Evolutionary conservation across 2,329 filamentous ascomycete genomes (phyloP), one percentile per base, ranked within the genome.

Genomic region (Scolecobasidium constrictum): DNA sequence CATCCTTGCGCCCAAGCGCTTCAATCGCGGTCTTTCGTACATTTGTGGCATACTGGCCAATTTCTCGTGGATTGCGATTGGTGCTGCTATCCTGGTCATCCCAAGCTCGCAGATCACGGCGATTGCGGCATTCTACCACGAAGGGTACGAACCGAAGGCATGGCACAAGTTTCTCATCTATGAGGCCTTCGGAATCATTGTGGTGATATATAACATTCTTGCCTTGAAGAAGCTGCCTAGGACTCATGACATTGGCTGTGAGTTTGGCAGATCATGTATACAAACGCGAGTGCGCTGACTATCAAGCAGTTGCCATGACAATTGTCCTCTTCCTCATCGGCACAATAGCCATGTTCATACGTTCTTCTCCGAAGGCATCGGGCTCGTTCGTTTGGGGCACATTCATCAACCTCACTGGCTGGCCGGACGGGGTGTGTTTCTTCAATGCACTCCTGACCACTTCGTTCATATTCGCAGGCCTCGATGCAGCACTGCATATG

Each of bases 151-250:
- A 9, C 11, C 17, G 9, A 12, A 37, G 35, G 17, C 12, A 11
- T 37, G 35, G 35, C 35, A 37, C 17, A 16, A 12, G 11, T 37
- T 37, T 16, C 17, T 37, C 9, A 37, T 37, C 35, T 37, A 37
- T 17, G 35, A 37, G 17, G 12, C 11, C 11, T 37, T 37, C 17
- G 35, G 35, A 11, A 11, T 37, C 35, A 17, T 37, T 11, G 16
- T 37, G 9, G 11, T 37, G 11, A 11, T 37, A 11, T 37, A 37
- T 18, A 37, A 37, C 35, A 9, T 37, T 12, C 16, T 37, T 11
- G 35, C 35, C 9, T 9, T 37, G 35, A 37, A 37, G 35, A 37
- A 37, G 35, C 35, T 37, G 11, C 35, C 35, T 11, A 37, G 35
- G 17, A 37, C 35, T 18, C 35, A 37, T 17, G 35, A 37, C 35